These are phyloP conservation scores for Rhododendron molle DNA, from an alignment of 148 eudicot species.

Conservation along the genomic window DNA sequence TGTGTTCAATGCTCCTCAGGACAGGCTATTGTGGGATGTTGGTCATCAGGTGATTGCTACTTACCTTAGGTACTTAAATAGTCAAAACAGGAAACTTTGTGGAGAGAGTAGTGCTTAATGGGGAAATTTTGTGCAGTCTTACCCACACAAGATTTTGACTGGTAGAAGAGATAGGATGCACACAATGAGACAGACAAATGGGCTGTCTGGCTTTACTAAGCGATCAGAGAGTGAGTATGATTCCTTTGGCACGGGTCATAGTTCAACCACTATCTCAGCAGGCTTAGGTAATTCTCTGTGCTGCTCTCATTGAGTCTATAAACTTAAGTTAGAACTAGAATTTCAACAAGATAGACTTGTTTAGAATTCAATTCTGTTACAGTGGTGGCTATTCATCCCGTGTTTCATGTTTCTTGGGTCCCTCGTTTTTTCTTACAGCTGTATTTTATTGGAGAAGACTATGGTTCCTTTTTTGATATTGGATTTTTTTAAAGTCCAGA, in stretches of 20 bases:
- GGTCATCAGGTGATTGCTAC: conserved; percentile 81
- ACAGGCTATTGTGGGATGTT: conserved; percentile 91
- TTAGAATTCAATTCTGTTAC: not conserved
- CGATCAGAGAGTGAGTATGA: conserved; percentile 88
- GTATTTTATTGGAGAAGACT: not conserved
- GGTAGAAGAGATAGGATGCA: conserved; percentile 84
- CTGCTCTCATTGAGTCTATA: not conserved
- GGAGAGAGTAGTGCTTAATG: not conserved
- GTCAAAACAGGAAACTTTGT: not conserved
- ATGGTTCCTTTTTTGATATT: not conserved
- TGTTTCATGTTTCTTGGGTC: not conserved
- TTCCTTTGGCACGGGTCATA: conserved; percentile 86
- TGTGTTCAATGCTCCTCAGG: conserved; percentile 86
- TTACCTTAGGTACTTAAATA: not conserved
- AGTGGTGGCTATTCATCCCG: not conserved
- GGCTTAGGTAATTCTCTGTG: conserved; percentile 59
- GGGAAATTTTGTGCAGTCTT: conserved; percentile 43
- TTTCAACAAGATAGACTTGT: not conserved
- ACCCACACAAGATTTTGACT: conserved; percentile 92
- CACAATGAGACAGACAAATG: conserved; percentile 88
- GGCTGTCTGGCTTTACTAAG: conserved; percentile 80
- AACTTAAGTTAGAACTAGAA: not conserved
- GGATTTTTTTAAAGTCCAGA: not conserved
- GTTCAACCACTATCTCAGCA: conserved; percentile 91
- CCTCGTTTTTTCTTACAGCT: not conserved